phyloP scores from a whole-genome alignment of 306 rosid genomes.

The Corylus avellana region DNA sequence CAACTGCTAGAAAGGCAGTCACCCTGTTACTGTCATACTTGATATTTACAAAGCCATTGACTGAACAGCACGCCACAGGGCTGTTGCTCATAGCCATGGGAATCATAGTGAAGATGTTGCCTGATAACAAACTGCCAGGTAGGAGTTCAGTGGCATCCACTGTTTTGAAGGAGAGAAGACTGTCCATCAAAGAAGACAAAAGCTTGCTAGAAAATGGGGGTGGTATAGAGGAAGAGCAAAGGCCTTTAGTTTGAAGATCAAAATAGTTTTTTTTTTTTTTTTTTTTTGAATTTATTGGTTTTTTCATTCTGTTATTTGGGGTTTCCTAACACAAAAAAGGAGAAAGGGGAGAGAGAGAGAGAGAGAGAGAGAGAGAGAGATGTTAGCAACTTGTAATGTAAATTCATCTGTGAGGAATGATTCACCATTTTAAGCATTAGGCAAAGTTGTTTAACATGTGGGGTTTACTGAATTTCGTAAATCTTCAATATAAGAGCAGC shows the following conservation, averaged over 20 bases:
- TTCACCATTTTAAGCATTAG: neutral
- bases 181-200: constrained; percentile 9
- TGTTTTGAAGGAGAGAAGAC: constrained; percentile 19
- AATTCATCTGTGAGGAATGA: neutral
- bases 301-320: neutral
- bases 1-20: constrained; percentile 69
- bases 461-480: neutral
- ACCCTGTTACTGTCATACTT: constrained; percentile 60
- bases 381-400: neutral
- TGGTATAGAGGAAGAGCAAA: constrained; percentile 32
- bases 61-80: constrained; percentile 63
- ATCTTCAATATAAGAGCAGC: neutral
- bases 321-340: neutral
- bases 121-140: constrained; percentile 32
- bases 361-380: neutral
- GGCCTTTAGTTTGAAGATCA: constrained; percentile 33
- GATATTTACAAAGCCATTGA: constrained; percentile 70
- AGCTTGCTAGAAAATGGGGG: neutral
- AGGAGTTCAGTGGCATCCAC: constrained; percentile 2
- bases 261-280: neutral
- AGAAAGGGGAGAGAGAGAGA: neutral
- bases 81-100: constrained; percentile 61
- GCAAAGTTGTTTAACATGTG: neutral
- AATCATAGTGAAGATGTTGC: constrained; percentile 52
- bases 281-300: neutral